Conservation (phyloP, 176 grass and related monocot genomes). For the Triticum aestivum region DNA sequence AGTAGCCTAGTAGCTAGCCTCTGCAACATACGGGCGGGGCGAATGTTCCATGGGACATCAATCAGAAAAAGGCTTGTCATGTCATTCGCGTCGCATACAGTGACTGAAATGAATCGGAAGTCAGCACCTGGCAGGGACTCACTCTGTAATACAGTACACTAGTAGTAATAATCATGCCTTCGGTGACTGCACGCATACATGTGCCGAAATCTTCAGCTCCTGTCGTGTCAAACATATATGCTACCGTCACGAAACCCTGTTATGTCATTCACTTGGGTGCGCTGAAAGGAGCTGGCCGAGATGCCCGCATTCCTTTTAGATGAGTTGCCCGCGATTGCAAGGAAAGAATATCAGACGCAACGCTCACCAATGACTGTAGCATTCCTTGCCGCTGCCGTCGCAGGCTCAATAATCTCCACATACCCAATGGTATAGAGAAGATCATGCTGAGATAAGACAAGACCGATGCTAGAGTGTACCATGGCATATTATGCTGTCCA, state of each 20-base stretch:
- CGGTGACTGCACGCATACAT: background rate
- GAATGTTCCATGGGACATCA: conserved; percentile 7
- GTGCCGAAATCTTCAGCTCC: background rate
- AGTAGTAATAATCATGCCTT: background rate
- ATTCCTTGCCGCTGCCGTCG: too few species aligned
- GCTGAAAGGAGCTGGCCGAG: background rate
- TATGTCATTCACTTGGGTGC: background rate
- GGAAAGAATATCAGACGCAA: background rate
- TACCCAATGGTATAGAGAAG: too few species aligned
- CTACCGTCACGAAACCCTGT: too few species aligned
- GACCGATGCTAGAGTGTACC: too few species aligned
- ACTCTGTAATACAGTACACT: background rate
- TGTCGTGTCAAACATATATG: background rate
- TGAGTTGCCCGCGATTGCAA: background rate
- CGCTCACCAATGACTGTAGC: background rate
- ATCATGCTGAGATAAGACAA: too few species aligned
- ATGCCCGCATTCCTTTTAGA: background rate
- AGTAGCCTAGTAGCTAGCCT: background rate
- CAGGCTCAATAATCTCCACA: too few species aligned
- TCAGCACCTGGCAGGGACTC: background rate
- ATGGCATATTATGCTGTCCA: too few species aligned
- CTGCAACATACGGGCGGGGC: conserved; percentile 4
- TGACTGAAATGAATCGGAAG: background rate
- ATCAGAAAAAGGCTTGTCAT: background rate
- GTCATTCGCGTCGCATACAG: background rate